Evolutionary conservation across 345 rosid species (phyloP).

Genomic region (Melaleuca alternifolia): DNA sequence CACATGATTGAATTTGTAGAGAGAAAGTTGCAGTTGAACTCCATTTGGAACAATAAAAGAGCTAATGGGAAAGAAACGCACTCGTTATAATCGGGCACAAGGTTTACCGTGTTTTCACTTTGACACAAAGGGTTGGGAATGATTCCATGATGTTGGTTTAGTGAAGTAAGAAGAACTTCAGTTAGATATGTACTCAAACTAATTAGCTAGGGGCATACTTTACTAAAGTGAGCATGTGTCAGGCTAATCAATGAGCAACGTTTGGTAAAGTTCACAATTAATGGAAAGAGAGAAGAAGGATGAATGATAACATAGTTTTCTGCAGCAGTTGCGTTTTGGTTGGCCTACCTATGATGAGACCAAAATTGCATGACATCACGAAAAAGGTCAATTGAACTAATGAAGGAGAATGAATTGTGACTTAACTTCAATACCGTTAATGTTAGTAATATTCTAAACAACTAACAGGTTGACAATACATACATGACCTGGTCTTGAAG

Average conservation of each 20-base stretch:
- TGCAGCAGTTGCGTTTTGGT: background rate
- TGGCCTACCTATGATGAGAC: background rate
- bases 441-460: background rate
- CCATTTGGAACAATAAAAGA: background rate
- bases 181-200: background rate
- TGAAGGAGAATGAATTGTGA: background rate
- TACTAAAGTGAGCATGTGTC: background rate
- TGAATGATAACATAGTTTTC: background rate
- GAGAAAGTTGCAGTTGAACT: background rate
- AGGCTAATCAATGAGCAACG: background rate
- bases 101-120: background rate
- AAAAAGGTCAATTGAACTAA: background rate
- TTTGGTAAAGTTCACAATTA: background rate
- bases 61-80: background rate
- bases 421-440: background rate
- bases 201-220: background rate
- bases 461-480: background rate
- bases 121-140: background rate
- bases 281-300: background rate
- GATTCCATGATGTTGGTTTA: background rate
- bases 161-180: background rate
- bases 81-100: background rate
- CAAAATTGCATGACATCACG: background rate
- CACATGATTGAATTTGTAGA: background rate
- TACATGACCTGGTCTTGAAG: background rate